A percentile compares a stretch with the other conserved stretches of the same genome.
These are phyloP conservation scores for Aspergillus pseudonomiae DNA, from an alignment of 2,329 filamentous ascomycete species.

Conservation along the genomic window DNA sequence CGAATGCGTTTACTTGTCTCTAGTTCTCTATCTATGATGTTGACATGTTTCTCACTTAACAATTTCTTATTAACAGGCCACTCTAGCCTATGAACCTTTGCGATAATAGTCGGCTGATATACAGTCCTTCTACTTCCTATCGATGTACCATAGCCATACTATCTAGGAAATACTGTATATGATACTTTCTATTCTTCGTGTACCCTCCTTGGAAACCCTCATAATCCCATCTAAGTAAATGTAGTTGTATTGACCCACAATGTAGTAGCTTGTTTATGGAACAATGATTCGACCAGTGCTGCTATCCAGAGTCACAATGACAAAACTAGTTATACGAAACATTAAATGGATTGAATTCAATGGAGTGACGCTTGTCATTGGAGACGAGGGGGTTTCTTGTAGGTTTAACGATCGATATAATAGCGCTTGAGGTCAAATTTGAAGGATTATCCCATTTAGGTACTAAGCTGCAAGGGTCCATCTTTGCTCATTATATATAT, in stretches of 20 bases:
- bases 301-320: background rate
- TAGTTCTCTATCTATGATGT: background rate
- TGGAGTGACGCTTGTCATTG: background rate
- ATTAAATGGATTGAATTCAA: background rate
- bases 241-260: background rate
- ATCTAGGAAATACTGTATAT: background rate
- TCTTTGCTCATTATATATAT: background rate
- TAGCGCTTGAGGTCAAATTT: background rate
- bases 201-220: background rate
- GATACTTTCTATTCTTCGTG: background rate
- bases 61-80: background rate
- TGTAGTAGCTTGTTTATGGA: background rate
- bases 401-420: background rate
- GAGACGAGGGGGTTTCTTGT: background rate
- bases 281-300: background rate
- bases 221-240: background rate
- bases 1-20: background rate
- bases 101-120: background rate
- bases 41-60: background rate
- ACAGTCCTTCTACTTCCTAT: too few species aligned
- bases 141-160: background rate
- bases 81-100: background rate
- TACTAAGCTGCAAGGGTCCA: too few species aligned
- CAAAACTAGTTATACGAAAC: background rate
- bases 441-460: background rate